These are phyloP conservation scores for Blastobotrys aristatus DNA, from an alignment of 1,139 yeast genomes.

Conservation along the genomic window DNA sequence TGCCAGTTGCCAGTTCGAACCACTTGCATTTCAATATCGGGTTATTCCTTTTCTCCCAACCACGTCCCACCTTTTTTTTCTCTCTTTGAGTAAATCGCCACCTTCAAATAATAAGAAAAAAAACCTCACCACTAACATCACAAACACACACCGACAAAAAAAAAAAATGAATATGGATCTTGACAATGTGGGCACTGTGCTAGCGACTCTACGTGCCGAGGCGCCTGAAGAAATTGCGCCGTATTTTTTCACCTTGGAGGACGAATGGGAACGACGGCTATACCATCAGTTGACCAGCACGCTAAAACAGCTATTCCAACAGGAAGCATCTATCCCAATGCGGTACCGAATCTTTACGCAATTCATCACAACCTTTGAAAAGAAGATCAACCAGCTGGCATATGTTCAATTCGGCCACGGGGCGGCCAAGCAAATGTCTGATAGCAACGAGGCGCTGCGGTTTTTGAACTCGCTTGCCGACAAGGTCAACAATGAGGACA, in stretches of 20 bases:
- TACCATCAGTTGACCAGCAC: constrained; percentile 76
- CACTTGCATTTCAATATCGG: neutral
- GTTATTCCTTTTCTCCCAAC: too few relatives aligned
- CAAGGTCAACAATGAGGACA: constrained; percentile 42
- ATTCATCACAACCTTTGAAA: constrained; percentile 62
- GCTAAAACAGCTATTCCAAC: constrained; percentile 56
- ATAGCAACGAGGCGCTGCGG: constrained; percentile 49
- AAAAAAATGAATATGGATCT: constrained; percentile 28
- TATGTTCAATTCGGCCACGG: constrained; percentile 69
- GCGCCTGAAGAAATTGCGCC: constrained; percentile 58
- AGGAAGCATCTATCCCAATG: constrained; percentile 47
- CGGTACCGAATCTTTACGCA: constrained; percentile 65
- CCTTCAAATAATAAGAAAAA: too few relatives aligned
- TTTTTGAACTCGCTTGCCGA: constrained; percentile 51
- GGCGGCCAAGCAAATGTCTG: constrained; percentile 46
- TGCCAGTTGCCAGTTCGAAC: constrained; percentile 19
- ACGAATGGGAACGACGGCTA: constrained; percentile 74
- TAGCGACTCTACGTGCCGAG: constrained; percentile 66
- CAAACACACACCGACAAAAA: neutral
- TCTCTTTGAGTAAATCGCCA: too few relatives aligned
- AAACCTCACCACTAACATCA: neutral
- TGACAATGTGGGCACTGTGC: constrained; percentile 50
- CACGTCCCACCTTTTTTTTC: neutral
- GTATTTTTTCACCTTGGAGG: constrained; percentile 72
- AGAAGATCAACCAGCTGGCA: constrained; percentile 72